Base-by-base conservation (phyloP, 768 basidiomycete species). In the Tulasnella sp. region DNA sequence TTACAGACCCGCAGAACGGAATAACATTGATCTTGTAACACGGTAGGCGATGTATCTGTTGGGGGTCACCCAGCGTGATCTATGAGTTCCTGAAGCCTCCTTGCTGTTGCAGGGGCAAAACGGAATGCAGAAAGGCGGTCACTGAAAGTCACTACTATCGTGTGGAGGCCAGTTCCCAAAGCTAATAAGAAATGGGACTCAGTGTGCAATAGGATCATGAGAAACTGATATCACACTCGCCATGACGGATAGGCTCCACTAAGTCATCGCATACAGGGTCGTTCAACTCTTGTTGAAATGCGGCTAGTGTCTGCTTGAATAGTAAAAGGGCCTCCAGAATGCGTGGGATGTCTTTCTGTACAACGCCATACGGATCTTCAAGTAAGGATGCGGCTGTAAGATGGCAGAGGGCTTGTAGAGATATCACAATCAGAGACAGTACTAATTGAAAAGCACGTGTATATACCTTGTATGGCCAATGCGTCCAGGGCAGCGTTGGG, bases 321-420 rank as follows among this genome's bases (percentile, higher is more conserved):
- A 78, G 77, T 11, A 86, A 68, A 64, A 92, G 73, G 0, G 85
- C 85, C 69, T 94, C 90, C 2, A 94, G 69, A 27, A 90, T 81
- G 61, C 80, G 82, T 0, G 89, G 85, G 19, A 90, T 87, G 67
- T 93, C 91, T 10, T 86, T 76, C 68, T 93, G 91, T 11, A 91
- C 87, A 32, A 84, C 79, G 21, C 90, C 90, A 67, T 84, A 91
- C 19, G 78, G 76, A 71, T 94, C 90, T 69, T 92, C 91, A 0
- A 76, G 74, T 13, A 93, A 72, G 3, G 90, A 92, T 0, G 83
- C 80, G 61, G 82, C 85, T 5, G 79, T 76, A 7, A 92, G 73
- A 51, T 78, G 76, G 1, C 85, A 79, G 3, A 93, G 74, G 4
- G 81, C 88, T n/a, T 89, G 64, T 15, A 38, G 43, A 56, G 27